Evolutionary conservation across 352 stramenopile genomes (phyloP).

Genomic region (Phytopythium ostracodes): DNA sequence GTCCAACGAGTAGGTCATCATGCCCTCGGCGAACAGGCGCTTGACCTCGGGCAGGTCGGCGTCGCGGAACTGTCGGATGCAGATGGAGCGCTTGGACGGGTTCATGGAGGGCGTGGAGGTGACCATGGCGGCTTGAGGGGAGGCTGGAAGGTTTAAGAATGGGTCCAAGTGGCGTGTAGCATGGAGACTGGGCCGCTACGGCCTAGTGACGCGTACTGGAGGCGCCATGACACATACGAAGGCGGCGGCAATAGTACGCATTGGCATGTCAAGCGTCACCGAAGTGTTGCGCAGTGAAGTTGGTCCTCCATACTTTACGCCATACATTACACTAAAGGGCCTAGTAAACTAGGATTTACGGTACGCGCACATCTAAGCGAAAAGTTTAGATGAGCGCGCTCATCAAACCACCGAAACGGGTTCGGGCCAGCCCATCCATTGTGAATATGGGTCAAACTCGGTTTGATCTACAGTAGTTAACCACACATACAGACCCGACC

Average conservation of each 20-base stretch:
- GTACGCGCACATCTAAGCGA: not conserved
- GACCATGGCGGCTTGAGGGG: not conserved
- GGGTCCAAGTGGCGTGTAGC: not conserved
- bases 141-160: not conserved
- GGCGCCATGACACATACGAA: no score
- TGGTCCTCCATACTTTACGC: not conserved
- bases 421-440: no score
- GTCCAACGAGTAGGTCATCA: slow-evolving; percentile 31
- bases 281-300: no score
- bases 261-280: not conserved
- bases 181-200: not conserved
- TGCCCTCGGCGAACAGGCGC: slow-evolving; percentile 32
- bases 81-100: not conserved
- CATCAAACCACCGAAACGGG: no score
- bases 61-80: slow-evolving; percentile 29
- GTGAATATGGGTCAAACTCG: no score
- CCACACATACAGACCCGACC: not conserved
- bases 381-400: not conserved
- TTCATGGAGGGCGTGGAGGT: not conserved
- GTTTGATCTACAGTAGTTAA: no score
- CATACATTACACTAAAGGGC: not conserved
- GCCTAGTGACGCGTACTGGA: not conserved
- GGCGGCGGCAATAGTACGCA: not conserved
- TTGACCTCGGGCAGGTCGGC: slow-evolving; percentile 26
- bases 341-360: not conserved